Evolutionary conservation across 176 grass and related monocot genomes (phyloP).

Genomic region (Bromus sterilis): DNA sequence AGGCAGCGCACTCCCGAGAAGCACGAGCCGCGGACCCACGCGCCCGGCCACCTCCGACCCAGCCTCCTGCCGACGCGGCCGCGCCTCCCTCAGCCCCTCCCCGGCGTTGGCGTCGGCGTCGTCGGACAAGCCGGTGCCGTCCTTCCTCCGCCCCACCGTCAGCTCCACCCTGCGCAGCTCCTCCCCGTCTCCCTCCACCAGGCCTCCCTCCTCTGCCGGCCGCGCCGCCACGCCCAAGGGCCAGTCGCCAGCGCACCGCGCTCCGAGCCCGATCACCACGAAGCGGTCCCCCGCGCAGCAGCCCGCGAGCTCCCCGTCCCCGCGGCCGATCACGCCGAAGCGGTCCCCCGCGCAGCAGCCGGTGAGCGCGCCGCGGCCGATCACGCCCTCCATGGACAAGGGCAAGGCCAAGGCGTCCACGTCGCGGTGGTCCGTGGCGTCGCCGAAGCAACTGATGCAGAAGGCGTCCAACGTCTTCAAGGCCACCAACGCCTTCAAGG

Average conservation of each 20-base stretch:
- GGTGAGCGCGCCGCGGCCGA: neutral
- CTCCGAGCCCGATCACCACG: neutral
- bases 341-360: neutral
- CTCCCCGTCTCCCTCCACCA: neutral
- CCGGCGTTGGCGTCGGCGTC: neutral
- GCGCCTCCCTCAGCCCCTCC: neutral
- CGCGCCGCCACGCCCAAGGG: neutral
- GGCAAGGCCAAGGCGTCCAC: neutral
- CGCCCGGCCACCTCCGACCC: conserved; percentile 1
- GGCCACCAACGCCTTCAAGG: conserved; percentile 32
- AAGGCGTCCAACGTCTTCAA: conserved; percentile 38
- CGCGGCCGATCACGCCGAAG: neutral
- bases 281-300: neutral
- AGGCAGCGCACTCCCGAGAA: conserved; percentile 25
- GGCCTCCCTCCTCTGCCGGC: conserved; percentile 14
- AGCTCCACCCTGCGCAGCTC: conserved; percentile 49
- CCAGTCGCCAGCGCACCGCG: neutral
- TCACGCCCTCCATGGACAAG: conserved; percentile 22
- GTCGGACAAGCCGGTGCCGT: conserved; percentile 39
- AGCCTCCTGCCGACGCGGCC: neutral
- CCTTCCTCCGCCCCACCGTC: conserved; percentile 50
- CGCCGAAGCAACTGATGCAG: conserved; percentile 43
- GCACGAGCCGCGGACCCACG: conserved; percentile 22
- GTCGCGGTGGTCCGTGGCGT: conserved; percentile 37
- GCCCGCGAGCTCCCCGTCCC: neutral